Base-by-base conservation (phyloP, 2,329 filamentous ascomycete species). In the Botryotinia calthae region DNA sequence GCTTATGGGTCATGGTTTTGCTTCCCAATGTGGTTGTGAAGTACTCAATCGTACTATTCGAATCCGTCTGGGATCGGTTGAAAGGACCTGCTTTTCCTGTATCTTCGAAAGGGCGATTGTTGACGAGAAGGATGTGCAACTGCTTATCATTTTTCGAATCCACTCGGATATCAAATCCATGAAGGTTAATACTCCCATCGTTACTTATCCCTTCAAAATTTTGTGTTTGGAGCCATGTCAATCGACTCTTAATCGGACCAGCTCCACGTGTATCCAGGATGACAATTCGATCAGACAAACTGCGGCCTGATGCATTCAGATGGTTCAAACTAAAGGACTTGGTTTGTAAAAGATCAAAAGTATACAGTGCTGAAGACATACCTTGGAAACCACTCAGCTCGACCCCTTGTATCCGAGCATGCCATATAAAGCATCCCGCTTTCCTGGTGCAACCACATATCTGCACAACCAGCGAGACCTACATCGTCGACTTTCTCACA, bases 41-140 rank as follows among this genome's bases (percentile, higher is more conserved):
- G 5, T 80, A 75, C 65, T 83, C 82, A 44, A 83, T 77, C 18
- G 78, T 79, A 14, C 81, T 82, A 10, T 66, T 71, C 14, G 80
- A 76, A 74, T 82, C 79, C 4, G 81, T 75, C 16, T 76, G 67
- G 25, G 77, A 74, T 44, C 80, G 80, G 5, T 79, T 42, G 6
- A 67, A 22, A 20, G 48, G 12, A 12, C n/a, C 37, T 68, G 48
- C 34, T 56, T 42, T 81, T 12, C 66, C 66, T 8, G 75, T 63
- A 61, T 82, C 78, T 54, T 79, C 74, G 2, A 79, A 76, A 18
- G 80, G 81, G 16, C 79, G 77, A 44, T 80, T 78, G 62, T 82
- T 83, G 70, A 82, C 76, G 56, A 83, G 73, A 70, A 81, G 77
- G 46, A 82, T 78, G 10, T 77, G 77, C 37, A 81, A 72, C 7